Evolutionary conservation across 2,329 filamentous ascomycete genomes (phyloP), one percentile per base, ranked within the genome.

Genomic region (Sarocladiaceae sp.): DNA sequence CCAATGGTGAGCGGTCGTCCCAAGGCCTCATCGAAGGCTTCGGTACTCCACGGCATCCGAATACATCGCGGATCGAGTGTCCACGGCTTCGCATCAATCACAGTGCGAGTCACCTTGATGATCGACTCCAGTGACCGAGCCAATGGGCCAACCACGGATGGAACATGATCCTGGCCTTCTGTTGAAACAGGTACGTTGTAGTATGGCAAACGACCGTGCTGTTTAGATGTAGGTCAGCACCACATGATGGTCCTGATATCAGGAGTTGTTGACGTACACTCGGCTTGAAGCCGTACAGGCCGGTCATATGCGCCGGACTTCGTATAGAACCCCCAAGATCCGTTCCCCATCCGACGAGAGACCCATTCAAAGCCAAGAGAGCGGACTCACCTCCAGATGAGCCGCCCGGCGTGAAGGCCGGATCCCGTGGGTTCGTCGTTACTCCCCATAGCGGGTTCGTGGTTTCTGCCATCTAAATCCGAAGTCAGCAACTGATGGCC

Each of bases 401-500:
- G 2, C 84, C 83, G 5, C 83, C 83, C 0, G 78, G 70, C 0
- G 65, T 0, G 83, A 82, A 53, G 84, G 85, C 3, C 83, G 61
- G 0, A 76, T 78, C 27, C 76, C 26, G 9, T 29, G 26, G 26
- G 26, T 29, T 9, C 7, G 26, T 29, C 26, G 26, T 29, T 7
- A 29, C 26, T 9, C 26, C 26, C 26, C 26, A 29, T 9, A 29
- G 26, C 7, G 26, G 26, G 26, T 13, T 29, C 13, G 7, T 13
- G 7, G 26, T 29, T 29, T 29, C 26, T 13, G 9, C 26, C 26
- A 7, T 9, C 26, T 29, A 29, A 29, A n/a, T n/a, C 26, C 7
- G 13, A 29, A 29, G 26, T 13, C 26, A 29, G 9, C 26, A 13
- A 29, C 26, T 9, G 13, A 13, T 29, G 9, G 13, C 9, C 26